These are phyloP conservation scores for Proliferodiscus dingleyae DNA, from an alignment of 2,329 filamentous ascomycete genomes.

Conservation along the genomic window DNA sequence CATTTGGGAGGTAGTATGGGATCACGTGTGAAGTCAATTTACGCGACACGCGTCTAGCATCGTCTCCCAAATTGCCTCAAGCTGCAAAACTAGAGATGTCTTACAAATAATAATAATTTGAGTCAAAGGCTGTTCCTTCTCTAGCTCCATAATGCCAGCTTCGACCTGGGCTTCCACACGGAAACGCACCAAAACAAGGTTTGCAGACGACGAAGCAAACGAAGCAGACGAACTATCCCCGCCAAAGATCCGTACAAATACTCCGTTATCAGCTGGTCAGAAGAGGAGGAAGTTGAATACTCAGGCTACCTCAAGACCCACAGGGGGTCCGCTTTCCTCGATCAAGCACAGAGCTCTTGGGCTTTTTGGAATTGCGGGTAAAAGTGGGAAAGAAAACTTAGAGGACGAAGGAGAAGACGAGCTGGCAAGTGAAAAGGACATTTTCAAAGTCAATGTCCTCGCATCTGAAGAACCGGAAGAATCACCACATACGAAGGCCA, in stretches of 20 bases:
- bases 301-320: slow-evolving; percentile 6
- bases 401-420: slow-evolving; percentile 2
- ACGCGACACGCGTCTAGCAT: no score
- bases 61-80: no score
- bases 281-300: slow-evolving; percentile 18
- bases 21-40: no score
- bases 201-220: slow-evolving; percentile 14
- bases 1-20: no score
- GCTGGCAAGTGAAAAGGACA: slow-evolving; percentile 9
- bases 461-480: slow-evolving; percentile 5
- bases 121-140: not conserved
- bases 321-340: not conserved
- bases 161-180: slow-evolving; percentile 7
- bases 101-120: not conserved
- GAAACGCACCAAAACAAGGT: slow-evolving; percentile 19
- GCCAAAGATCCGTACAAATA: slow-evolving; percentile 2
- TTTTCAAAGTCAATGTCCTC: slow-evolving; percentile 10
- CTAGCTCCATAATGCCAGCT: not conserved
- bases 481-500: not conserved
- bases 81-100: no score
- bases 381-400: slow-evolving; percentile 4
- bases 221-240: slow-evolving; percentile 18
- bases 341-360: not conserved
- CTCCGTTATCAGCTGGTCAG: slow-evolving; percentile 7
- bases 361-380: not conserved